Evolutionary conservation across 768 basidiomycete genomes (phyloP), one percentile per base, ranked within the genome.

Genomic region (Podaxis sp.): DNA sequence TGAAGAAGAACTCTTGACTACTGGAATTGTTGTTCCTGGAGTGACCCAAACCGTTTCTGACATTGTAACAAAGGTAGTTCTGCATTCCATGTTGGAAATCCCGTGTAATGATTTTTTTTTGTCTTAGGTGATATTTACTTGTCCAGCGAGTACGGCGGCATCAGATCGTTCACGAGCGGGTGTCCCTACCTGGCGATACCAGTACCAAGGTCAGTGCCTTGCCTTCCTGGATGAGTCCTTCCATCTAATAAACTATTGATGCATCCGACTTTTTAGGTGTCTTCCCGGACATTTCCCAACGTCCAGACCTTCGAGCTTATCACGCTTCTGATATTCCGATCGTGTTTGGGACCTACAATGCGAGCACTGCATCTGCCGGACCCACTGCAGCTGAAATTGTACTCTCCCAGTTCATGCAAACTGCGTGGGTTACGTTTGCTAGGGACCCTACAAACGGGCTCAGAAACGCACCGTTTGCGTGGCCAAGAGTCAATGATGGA

Each of bases 291-390:
- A 72, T 77, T 23, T 73, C 74, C 2, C 63, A 63, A 11, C 69
- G 71, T 5, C 67, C 71, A 0, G 73, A 73, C 54, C 55, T 76
- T 5, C 72, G 77, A 4, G 72, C 76, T 2, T 77, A 72, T 60
- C 77, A 79, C 42, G 69, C 72, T 0, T 72, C 76, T 0, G 73
- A 77, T 42, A 72, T 79, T 32, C 76, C 78, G 0, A 63, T 76
- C 28, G 70, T 76, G 35, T 80, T 78, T 52, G 76, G 75, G 2
- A 74, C 74, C 1, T 56, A 55, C 50, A 59, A 59, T 13, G 50
- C 50, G 32, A 59, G 50, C 27, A 59, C 50, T 2, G 50, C 50
- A 42, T 4, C 50, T 28, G 58, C 58, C 16, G 56, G 46, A 3
- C 50, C 38, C 28, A 59, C 58, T 4, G 27, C 40, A 10, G 16